Evolutionary conservation across 139 green algal species (phyloP).

Genomic region (Pseudopediastrum boryanum): DNA sequence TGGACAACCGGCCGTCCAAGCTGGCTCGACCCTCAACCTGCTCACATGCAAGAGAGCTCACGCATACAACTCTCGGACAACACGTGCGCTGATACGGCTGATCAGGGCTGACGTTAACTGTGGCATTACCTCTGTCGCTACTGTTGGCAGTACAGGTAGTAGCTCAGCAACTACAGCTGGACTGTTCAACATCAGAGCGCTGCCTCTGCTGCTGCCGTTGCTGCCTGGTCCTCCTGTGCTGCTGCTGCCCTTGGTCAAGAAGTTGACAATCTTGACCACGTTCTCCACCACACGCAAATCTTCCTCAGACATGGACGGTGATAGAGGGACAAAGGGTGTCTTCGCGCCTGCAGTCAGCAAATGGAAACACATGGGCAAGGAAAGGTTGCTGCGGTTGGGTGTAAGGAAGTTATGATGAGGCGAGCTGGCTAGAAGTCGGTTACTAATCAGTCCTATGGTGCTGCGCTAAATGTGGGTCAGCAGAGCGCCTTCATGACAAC

Average conservation of each 20-base stretch:
- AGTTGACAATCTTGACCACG: constrained; percentile 69
- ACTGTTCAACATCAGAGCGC: neutral
- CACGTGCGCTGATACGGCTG: constrained; percentile 72
- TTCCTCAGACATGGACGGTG: constrained; percentile 60
- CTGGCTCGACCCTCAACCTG: too few relatives aligned
- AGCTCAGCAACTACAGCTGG: constrained; percentile 58
- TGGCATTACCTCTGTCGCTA: constrained; percentile 85
- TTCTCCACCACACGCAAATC: constrained; percentile 69
- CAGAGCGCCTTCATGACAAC: too few relatives aligned
- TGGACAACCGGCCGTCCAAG: too few relatives aligned
- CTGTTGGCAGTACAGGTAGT: constrained; percentile 78
- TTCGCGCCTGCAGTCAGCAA: constrained; percentile 31
- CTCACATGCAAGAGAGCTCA: neutral
- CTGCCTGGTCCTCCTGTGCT: neutral
- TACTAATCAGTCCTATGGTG: too few relatives aligned
- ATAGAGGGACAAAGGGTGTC: constrained; percentile 54
- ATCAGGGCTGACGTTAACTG: constrained; percentile 67
- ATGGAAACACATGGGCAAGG: too few relatives aligned
- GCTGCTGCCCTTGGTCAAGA: constrained; percentile 41
- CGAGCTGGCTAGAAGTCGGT: too few relatives aligned
- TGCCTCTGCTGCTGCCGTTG: constrained; percentile 4
- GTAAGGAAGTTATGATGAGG: too few relatives aligned
- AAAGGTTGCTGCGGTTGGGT: too few relatives aligned
- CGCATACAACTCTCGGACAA: constrained; percentile 76
- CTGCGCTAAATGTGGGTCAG: too few relatives aligned